A percentile compares a stretch with the other conserved stretches of the same genome.
phyloP scores from a whole-genome alignment of 345 rosid genomes.

The Citrus inodora region DNA sequence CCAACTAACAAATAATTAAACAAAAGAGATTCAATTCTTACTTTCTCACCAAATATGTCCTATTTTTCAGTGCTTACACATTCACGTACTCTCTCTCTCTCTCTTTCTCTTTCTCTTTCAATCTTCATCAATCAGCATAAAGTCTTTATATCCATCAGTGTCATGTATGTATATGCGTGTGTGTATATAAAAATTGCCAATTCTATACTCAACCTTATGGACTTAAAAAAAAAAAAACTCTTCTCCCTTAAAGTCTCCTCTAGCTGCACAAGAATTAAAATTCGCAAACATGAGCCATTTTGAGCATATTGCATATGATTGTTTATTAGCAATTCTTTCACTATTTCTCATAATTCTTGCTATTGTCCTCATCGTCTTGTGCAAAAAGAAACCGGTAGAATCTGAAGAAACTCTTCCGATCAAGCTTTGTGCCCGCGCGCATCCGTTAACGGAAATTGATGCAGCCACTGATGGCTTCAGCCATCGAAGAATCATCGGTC shows the following conservation, averaged over 20 bases:
- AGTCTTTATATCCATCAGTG: too few species aligned
- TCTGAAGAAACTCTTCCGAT: slow-evolving; percentile 42
- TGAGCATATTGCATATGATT: slow-evolving; percentile 45
- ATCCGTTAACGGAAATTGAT: slow-evolving; percentile 57
- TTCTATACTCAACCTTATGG: background rate
- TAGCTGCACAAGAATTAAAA: background rate
- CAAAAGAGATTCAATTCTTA: slow-evolving; percentile 4
- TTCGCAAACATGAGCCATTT: slow-evolving; percentile 30
- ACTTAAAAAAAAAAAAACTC: too few species aligned
- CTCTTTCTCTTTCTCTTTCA: background rate
- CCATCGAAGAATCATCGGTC: slow-evolving; percentile 51
- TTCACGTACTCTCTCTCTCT: background rate
- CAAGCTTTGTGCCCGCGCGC: slow-evolving; percentile 33
- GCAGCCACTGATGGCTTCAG: slow-evolving; percentile 72
- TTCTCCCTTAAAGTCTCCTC: too few species aligned
- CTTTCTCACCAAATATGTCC: slow-evolving; percentile 26
- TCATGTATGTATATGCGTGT: too few species aligned
- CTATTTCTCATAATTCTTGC: slow-evolving; percentile 38
- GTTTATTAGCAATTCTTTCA: slow-evolving; percentile 45
- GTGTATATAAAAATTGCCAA: background rate
- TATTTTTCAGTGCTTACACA: slow-evolving; percentile 19
- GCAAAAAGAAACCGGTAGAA: slow-evolving; percentile 54
- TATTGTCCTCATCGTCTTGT: slow-evolving; percentile 39
- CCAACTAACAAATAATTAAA: slow-evolving; percentile 14
- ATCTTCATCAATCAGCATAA: too few species aligned